These are phyloP conservation scores for Cladosporium sp. DNA, from an alignment of 2,329 filamentous ascomycete species.

Conservation along the genomic window DNA sequence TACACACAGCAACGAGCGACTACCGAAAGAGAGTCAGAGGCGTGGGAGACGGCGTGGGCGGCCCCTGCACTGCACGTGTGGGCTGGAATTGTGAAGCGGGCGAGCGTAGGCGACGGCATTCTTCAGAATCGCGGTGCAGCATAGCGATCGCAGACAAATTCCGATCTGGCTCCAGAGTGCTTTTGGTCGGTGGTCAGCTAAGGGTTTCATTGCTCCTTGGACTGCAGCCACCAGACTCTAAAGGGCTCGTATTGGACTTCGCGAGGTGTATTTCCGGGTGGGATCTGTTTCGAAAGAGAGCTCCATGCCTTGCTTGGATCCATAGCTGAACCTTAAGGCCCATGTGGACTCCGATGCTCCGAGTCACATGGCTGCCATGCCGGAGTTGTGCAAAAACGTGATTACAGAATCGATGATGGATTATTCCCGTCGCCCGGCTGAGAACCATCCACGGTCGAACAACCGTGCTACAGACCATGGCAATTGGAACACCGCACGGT, in stretches of 20 bases:
- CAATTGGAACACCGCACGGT: slow-evolving; percentile 4
- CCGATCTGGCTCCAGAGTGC: not conserved
- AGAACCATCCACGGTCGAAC: not conserved
- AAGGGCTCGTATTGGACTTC: not conserved
- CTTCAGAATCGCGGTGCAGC: not conserved
- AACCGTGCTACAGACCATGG: slow-evolving; percentile 9
- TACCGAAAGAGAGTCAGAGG: slow-evolving; percentile 3
- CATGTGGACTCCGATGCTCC: not conserved
- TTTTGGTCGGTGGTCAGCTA: not conserved
- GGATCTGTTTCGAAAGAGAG: slow-evolving; percentile 5
- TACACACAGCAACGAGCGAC: not conserved
- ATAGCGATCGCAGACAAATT: slow-evolving; percentile 4
- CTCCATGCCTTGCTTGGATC: not conserved
- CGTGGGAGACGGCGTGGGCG: slow-evolving; percentile 6
- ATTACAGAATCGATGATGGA: not conserved
- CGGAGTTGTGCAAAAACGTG: not conserved
- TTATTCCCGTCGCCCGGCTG: not conserved
- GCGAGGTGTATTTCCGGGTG: not conserved
- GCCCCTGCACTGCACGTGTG: slow-evolving; percentile 5
- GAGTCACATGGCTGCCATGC: slow-evolving; percentile 9
- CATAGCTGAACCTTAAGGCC: slow-evolving; percentile 2
- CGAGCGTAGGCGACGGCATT: not conserved
- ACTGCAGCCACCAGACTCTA: not conserved
- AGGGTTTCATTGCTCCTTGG: not conserved
- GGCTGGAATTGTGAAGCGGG: not conserved